phyloP scores from a whole-genome alignment of 768 basidiomycete genomes.

The Pulveroboletus sp. region DNA sequence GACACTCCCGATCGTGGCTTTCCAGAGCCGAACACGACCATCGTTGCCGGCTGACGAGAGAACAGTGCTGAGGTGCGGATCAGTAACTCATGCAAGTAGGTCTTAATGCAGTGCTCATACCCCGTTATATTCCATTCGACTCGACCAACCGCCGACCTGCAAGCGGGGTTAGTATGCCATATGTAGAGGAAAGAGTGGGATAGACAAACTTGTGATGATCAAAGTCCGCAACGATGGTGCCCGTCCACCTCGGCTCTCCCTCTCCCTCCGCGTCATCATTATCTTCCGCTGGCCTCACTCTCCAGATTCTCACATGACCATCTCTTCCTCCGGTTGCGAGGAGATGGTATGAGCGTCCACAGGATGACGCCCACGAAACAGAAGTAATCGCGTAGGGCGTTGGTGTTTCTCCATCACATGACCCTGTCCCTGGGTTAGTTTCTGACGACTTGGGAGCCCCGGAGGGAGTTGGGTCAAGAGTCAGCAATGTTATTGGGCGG shows the following conservation, averaged over 20 bases:
- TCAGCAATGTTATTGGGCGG: constrained; percentile 61
- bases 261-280: constrained; percentile 41
- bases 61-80: constrained; percentile 53
- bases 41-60: constrained; percentile 82
- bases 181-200: background rate
- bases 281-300: constrained; percentile 58
- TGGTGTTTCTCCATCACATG: constrained; percentile 33
- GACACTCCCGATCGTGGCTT: constrained; percentile 75
- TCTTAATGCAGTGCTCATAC: constrained; percentile 34
- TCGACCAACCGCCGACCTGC: constrained; percentile 67
- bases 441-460: constrained; percentile 17
- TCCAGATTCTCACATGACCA: constrained; percentile 88
- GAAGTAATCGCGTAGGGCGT: constrained; percentile 67
- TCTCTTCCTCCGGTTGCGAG: constrained; percentile 88
- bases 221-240: constrained; percentile 76
- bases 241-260: constrained; percentile 57
- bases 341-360: constrained; percentile 91
- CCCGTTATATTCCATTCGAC: constrained; percentile 96
- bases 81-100: background rate
- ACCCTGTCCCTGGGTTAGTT: constrained; percentile 13
- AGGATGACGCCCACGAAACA: constrained; percentile 91
- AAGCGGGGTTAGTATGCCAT: constrained; percentile 5
- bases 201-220: constrained; percentile 69
- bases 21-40: constrained; percentile 79
- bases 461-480: constrained; percentile 42